These are phyloP conservation scores for Aschersonia sp. DNA, from an alignment of 2,329 filamentous ascomycete species.

Conservation along the genomic window DNA sequence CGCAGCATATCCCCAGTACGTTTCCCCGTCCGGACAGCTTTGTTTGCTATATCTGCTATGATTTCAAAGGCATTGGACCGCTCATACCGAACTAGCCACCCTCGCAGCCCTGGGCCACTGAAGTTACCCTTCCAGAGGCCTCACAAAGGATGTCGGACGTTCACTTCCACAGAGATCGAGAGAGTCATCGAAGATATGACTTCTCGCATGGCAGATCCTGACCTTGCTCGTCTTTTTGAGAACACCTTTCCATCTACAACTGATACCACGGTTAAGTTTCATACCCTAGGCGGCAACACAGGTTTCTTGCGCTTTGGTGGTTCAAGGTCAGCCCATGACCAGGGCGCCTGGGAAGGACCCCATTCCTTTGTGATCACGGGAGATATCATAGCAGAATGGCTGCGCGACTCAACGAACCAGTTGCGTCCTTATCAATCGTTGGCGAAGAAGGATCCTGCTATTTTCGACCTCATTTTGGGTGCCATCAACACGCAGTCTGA, in stretches of 20 bases:
- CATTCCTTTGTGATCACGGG: constrained; percentile 91
- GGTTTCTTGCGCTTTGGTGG: constrained; percentile 19
- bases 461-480: constrained; percentile 71
- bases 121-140: constrained; percentile 78
- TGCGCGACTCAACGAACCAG: constrained; percentile 88
- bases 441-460: constrained; percentile 63
- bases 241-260: constrained; percentile 81
- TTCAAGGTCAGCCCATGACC: constrained; percentile 21
- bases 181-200: constrained; percentile 75
- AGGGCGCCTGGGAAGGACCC: constrained; percentile 61
- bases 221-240: constrained; percentile 83
- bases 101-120: constrained; percentile 66
- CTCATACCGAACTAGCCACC: constrained; percentile 36
- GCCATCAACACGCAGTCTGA: constrained; percentile 95
- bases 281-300: constrained; percentile 45
- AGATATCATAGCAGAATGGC: constrained; percentile 86
- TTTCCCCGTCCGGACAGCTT: background rate
- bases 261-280: constrained; percentile 81
- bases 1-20: constrained; percentile 23
- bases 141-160: constrained; percentile 68
- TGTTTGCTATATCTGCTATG: background rate
- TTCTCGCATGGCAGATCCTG: constrained; percentile 63
- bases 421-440: constrained; percentile 77
- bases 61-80: background rate
- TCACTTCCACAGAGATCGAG: constrained; percentile 75